Base-by-base conservation (phyloP, 108 stramenopile genomes). In the Stephanodiscus triporus region DNA sequence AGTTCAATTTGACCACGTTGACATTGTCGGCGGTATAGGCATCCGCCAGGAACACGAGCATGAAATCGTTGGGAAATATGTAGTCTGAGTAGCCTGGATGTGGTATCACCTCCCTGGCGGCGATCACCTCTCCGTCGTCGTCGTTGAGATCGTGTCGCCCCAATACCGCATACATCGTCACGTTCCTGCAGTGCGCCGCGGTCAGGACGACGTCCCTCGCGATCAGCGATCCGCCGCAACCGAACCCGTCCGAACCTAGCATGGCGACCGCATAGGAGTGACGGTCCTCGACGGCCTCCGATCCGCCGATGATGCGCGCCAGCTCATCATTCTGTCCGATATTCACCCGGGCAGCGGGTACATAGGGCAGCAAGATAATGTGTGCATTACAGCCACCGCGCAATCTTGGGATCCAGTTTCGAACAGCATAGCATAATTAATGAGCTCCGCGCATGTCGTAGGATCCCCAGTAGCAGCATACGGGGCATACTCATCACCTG, bases 151-250 rank as follows among this genome's bases (percentile, higher is more conserved):
- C 66, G 34, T 79, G 78, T 32, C 71, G 22, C 58, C 72, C 72
- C 17, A 79, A 60, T 0, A 50, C 64, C 8, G 55, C 14, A 40
- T 32, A 67, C 5, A 14, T 17, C 17, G 23, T 1, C 27, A 10
- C 34, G 30, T 49, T 63, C 20, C 45, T 30, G 36, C 78, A 79
- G 48, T 78, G 77, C n/a, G 77, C 77, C 17, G 77, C 77, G 37
- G 60, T 59, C 2, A 78, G 47, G 26, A 79, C 72, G 17, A 79
- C 67, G 38, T 79, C 73, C 27, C 53, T 64, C 0, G 78, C 67
- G 34, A 75, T 68, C 23, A 80, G 22, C 8, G 57, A 60, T 29
- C 73, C 78, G 19, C 78, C 77, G 56, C 77, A 78, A 50, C 73
- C 36, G n/a, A 53, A 67, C n/a, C n/a, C n/a, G n/a, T n/a, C n/a